Evolutionary conservation across 1,139 yeast species (phyloP).

Genomic region (Nematodospora anomalae): DNA sequence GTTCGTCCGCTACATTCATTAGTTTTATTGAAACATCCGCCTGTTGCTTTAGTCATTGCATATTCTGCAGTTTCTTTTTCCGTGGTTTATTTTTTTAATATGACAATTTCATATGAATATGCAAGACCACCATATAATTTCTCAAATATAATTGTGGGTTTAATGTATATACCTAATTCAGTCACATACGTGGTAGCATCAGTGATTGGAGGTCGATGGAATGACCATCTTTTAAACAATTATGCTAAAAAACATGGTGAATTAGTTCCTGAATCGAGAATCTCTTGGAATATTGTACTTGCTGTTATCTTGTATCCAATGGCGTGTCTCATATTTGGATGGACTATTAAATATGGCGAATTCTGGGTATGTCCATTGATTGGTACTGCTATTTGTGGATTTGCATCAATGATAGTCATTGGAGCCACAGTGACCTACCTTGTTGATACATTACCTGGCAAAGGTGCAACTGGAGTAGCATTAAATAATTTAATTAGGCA

Average conservation of each 20-base stretch:
- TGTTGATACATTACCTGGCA: constrained; percentile 83
- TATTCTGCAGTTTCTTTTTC: constrained; percentile 72
- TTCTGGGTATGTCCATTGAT: constrained; percentile 77
- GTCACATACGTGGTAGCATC: constrained; percentile 75
- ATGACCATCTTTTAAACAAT: constrained; percentile 57
- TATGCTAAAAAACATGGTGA: constrained; percentile 62
- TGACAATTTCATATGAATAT: constrained; percentile 68
- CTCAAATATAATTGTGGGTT: constrained; percentile 63
- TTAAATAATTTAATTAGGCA: constrained; percentile 74
- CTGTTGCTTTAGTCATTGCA: constrained; percentile 62
- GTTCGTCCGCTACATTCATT: constrained; percentile 52
- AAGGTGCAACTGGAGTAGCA: constrained; percentile 89
- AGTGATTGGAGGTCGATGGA: constrained; percentile 76
- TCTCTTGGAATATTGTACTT: constrained; percentile 69
- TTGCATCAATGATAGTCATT: constrained; percentile 80
- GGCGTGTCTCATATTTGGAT: constrained; percentile 73
- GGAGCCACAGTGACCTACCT: constrained; percentile 80
- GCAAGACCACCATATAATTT: constrained; percentile 69
- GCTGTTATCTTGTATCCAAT: constrained; percentile 66
- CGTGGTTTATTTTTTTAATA: constrained; percentile 68
- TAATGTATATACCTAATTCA: constrained; percentile 81
- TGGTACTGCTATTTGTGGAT: constrained; percentile 80
- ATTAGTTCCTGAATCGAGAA: constrained; percentile 72
- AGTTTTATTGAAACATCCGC: constrained; percentile 63
- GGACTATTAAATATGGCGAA: constrained; percentile 67